Percentiles rank a stretch among this genome's conserved stretches.
These are phyloP conservation scores for Ceratocystis cubensis DNA, from an alignment of 2,329 filamentous ascomycete genomes.

Conservation along the genomic window DNA sequence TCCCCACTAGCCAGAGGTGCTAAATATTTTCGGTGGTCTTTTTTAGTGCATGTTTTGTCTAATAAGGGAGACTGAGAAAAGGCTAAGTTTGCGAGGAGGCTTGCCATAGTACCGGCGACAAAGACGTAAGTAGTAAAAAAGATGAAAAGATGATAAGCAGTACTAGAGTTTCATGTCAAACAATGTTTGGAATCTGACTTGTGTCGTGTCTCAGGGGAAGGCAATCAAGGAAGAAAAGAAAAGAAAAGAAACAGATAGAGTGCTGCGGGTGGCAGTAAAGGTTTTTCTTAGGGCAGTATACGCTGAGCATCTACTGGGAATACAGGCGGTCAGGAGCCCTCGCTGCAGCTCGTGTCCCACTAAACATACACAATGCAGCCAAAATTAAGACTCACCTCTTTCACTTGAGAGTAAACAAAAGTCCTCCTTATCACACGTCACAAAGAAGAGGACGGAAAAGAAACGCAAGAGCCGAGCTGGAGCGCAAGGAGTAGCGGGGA, in stretches of 20 bases:
- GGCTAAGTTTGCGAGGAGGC: no score
- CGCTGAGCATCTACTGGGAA: no score
- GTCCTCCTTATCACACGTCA: no score
- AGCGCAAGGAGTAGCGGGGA: no score
- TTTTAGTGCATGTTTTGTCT: background rate
- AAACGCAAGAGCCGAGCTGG: no score
- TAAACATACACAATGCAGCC: no score
- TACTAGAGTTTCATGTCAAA: constrained; percentile 4
- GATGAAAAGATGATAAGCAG: background rate
- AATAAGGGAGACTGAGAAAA: background rate
- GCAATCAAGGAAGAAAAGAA: background rate
- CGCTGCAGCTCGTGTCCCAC: no score
- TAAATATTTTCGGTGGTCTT: background rate
- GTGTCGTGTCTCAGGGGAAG: background rate
- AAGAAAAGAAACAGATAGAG: background rate
- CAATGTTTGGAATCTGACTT: background rate
- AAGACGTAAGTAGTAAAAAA: background rate
- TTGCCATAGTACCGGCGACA: background rate
- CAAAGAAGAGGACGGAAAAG: no score
- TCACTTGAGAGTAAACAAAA: no score
- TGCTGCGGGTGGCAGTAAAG: background rate
- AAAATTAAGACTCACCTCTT: no score
- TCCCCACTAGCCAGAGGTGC: background rate
- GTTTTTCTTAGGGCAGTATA: background rate
- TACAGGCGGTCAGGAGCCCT: no score